Evolutionary conservation across 1,284 basidiomycete genomes (phyloP), one percentile per base, ranked within the genome.

Genomic region (Melampsora americana): DNA sequence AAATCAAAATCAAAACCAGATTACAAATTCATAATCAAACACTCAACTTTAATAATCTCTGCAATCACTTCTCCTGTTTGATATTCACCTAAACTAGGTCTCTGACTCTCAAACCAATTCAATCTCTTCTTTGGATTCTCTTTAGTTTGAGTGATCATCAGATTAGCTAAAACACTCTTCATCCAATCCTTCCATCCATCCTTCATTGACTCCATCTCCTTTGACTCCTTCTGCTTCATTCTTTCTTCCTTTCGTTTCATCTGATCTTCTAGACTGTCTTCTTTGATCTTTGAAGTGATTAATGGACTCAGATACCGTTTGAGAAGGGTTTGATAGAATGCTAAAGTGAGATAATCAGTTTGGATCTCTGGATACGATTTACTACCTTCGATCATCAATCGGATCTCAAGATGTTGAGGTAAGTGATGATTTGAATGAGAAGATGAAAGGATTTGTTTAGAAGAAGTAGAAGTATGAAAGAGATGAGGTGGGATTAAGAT

Each of bases 361-460:
- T n/a, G n/a, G n/a, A n/a, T n/a, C n/a, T n/a, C n/a, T n/a, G n/a
- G n/a, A 59, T 11, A 3, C 3, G 23, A 3, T 2, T 7, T 7
- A 59, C 28, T 59, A 26, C 70, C 70, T 48, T 72, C 62, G 32
- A 72, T 35, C 70, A 61, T 65, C 26, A 72, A 72, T 23, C 62
- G n/a, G 18, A 72, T n/a, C 44, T 72, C 61, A 5, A 72, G 20
- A n/a, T 28, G 20, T 23, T 61, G 48, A 30, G n/a, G 50, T 30
- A 46, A 20, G 56, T 50, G 44, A 23, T 66, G 62, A 18, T 42
- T 39, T 42, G 26, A 53, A 28, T 65, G 39, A 30, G 35, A 30
- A 26, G 56, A 18, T 23, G 53, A 50, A 56, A n/a, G 59, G 26
- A 30, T 50, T 32, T 59, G 59, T 23, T 71, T 71, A 14, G 56